Conservation (phyloP, 73 alveolate genomes). For the Paramecium primaurelia region DNA sequence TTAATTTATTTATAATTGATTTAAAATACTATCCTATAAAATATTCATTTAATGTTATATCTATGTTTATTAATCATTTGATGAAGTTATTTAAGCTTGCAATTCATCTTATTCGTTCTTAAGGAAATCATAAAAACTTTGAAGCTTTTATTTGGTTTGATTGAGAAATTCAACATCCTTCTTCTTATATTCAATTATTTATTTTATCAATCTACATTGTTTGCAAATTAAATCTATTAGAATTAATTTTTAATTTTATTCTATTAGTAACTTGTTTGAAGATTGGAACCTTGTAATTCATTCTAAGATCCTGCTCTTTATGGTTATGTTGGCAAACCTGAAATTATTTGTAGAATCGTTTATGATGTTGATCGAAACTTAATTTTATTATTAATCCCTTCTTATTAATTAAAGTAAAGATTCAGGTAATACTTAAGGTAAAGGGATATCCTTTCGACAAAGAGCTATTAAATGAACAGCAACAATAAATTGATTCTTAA, state of each 20-base stretch:
- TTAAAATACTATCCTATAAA: not conserved
- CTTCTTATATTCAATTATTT: not conserved
- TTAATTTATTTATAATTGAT: not conserved
- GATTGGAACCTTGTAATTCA: not conserved
- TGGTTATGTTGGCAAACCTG: not conserved
- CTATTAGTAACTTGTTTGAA: not conserved
- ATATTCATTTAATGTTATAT: not conserved
- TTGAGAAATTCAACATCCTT: not conserved
- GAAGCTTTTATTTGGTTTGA: not conserved
- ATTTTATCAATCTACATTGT: not conserved
- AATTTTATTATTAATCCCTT: not conserved
- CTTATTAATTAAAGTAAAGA: not conserved
- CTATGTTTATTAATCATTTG: not conserved
- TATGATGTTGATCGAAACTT: not conserved
- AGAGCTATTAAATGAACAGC: conserved; percentile 13
- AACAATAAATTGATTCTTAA: not conserved
- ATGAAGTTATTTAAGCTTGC: not conserved
- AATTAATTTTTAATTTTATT: not conserved
- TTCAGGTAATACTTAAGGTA: not conserved
- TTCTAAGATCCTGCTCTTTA: not conserved
- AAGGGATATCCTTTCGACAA: not conserved
- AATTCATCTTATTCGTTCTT: not conserved
- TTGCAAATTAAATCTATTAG: not conserved
- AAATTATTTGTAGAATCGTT: not conserved
- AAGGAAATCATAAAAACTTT: not conserved